Conservation (phyloP, 192 early-diverging fungal genomes). For the Coemansia reversa region DNA sequence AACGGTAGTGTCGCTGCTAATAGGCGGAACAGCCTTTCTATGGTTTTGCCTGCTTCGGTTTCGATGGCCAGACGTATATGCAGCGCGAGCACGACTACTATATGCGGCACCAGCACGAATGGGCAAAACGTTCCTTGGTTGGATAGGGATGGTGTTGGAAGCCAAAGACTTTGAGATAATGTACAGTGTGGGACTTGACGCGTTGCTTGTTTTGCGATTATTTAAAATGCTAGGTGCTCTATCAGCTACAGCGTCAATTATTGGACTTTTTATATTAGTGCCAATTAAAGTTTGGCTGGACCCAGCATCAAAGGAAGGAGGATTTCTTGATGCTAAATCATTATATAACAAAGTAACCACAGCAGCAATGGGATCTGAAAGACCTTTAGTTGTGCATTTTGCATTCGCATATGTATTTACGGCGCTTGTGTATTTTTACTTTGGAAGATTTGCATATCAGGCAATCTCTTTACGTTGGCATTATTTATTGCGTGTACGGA, state of each 20-base stretch:
- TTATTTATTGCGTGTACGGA: slow-evolving; percentile 45
- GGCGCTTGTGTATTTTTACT: slow-evolving; percentile 50
- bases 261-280: slow-evolving; percentile 38
- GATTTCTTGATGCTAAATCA: background rate
- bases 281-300: slow-evolving; percentile 45
- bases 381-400: slow-evolving; percentile 48
- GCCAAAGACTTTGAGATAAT: slow-evolving; percentile 51
- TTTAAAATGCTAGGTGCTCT: slow-evolving; percentile 47
- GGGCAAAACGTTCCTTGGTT: slow-evolving; percentile 48
- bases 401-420: slow-evolving; percentile 55
- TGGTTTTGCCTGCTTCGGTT: slow-evolving; percentile 54
- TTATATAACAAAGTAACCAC: slow-evolving; percentile 27
- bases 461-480: slow-evolving; percentile 55
- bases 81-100: slow-evolving; percentile 48
- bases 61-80: slow-evolving; percentile 57
- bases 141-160: slow-evolving; percentile 44
- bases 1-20: slow-evolving; percentile 32
- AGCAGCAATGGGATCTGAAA: slow-evolving; percentile 39
- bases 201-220: slow-evolving; percentile 50
- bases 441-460: slow-evolving; percentile 52
- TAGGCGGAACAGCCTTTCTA: slow-evolving; percentile 46
- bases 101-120: slow-evolving; percentile 47
- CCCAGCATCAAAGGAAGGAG: background rate
- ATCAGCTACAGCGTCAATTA: slow-evolving; percentile 22
- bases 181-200: slow-evolving; percentile 52